phyloP scores from a whole-genome alignment of 306 rosid genomes.

The Trifolium subterraneum region DNA sequence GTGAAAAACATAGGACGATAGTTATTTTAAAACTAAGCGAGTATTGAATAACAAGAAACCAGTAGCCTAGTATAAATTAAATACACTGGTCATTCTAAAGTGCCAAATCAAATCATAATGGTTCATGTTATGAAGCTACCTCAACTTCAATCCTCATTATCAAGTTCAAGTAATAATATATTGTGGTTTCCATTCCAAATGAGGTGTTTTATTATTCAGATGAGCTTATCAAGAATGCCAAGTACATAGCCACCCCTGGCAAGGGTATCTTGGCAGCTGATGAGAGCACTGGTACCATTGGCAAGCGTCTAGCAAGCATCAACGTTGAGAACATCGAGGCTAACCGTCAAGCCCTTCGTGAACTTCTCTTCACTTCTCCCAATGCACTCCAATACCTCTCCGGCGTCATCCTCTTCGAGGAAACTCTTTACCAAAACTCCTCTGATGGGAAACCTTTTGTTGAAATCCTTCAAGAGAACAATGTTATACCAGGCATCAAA shows the following conservation, averaged over 20 bases:
- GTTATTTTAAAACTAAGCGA: too few species aligned
- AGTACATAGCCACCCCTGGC: constrained; percentile 86
- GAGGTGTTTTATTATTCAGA: constrained; percentile 48
- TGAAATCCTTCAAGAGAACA: constrained; percentile 67
- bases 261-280: constrained; percentile 94
- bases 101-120: constrained; percentile 12
- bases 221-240: constrained; percentile 84
- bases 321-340: constrained; percentile 83
- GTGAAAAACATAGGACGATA: not conserved
- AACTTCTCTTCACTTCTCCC: constrained; percentile 89
- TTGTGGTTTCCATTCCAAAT: constrained; percentile 31
- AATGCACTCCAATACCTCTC: constrained; percentile 75
- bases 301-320: constrained; percentile 85
- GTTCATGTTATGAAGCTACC: constrained; percentile 26
- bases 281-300: constrained; percentile 94
- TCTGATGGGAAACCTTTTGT: constrained; percentile 84
- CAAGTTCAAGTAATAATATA: constrained; percentile 14
- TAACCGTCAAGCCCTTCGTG: constrained; percentile 86
- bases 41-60: not conserved
- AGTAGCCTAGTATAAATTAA: constrained; percentile 19
- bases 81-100: not conserved
- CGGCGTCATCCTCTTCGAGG: constrained; percentile 92
- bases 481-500: constrained; percentile 90
- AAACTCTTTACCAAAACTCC: constrained; percentile 80
- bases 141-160: not conserved